phyloP scores from a whole-genome alignment of 495 filamentous ascomycete genomes.

The Pseudotulostoma volvatum region DNA sequence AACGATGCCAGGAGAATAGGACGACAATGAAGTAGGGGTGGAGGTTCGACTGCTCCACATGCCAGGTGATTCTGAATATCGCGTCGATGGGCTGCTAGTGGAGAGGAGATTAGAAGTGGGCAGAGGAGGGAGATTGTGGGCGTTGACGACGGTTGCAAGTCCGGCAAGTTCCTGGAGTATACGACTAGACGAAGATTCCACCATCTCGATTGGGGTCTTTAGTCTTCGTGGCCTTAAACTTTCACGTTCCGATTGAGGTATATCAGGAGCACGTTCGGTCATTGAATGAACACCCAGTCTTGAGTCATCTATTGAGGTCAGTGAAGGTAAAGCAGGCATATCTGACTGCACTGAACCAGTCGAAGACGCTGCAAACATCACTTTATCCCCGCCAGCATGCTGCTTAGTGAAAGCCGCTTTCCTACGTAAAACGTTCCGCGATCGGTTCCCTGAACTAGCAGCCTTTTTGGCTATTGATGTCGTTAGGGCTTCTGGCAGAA shows the following conservation, averaged over 20 bases:
- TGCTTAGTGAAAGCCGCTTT: constrained; percentile 11
- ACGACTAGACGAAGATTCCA: constrained; percentile 9
- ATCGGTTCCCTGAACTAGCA: constrained; percentile 10
- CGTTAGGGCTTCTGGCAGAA: constrained; percentile 1
- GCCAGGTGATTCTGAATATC: constrained; percentile 83
- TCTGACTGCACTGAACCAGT: too few relatives aligned
- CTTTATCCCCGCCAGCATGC: too few relatives aligned
- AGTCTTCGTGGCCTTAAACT: not conserved
- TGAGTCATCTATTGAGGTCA: too few relatives aligned
- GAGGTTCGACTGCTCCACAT: constrained; percentile 76
- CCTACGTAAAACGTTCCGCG: constrained; percentile 28
- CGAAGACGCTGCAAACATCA: too few relatives aligned
- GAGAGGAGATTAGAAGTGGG: constrained; percentile 50
- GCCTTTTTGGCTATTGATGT: constrained; percentile 5
- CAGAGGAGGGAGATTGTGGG: constrained; percentile 46
- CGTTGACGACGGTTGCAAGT: constrained; percentile 28
- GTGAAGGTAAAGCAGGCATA: too few relatives aligned
- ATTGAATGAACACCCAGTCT: too few relatives aligned
- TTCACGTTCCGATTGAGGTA: too few relatives aligned
- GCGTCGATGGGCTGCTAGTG: constrained; percentile 77
- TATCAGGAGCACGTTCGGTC: too few relatives aligned
- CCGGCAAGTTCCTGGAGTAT: constrained; percentile 29
- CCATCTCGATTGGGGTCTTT: constrained; percentile 6
- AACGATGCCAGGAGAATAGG: constrained; percentile 75
- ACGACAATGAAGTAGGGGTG: constrained; percentile 89